phyloP scores from a whole-genome alignment of 2,329 filamentous ascomycete species.

The Hymenoscyphus repandus region DNA sequence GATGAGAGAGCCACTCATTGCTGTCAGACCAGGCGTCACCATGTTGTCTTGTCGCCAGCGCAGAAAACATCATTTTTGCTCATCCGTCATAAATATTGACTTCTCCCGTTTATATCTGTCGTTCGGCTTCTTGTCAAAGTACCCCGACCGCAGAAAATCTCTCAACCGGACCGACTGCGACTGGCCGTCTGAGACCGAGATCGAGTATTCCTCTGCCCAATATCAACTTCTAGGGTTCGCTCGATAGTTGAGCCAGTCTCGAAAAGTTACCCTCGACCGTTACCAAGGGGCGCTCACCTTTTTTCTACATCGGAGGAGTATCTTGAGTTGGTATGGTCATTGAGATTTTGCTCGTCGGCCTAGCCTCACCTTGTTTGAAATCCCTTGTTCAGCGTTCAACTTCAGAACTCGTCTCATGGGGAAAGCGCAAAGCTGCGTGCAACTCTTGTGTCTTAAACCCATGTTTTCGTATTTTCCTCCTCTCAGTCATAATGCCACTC shows the following conservation, averaged over 20 bases:
- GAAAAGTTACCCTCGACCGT: neutral
- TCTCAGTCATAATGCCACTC: conserved; percentile 21
- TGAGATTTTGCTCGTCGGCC: neutral
- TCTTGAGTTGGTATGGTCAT: neutral
- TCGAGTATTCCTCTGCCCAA: conserved; percentile 18
- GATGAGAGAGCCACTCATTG: conserved; percentile 14
- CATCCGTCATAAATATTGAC: neutral
- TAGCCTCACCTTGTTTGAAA: neutral
- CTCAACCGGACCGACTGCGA: conserved; percentile 9
- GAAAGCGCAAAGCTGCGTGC: conserved; percentile 24
- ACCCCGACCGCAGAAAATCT: neutral
- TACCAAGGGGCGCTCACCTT: neutral
- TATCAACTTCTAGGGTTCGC: conserved; percentile 16
- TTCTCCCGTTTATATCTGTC: neutral
- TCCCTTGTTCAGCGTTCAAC: neutral
- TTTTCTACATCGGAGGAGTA: neutral
- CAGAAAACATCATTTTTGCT: conserved; percentile 11
- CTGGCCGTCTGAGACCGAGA: conserved; percentile 12
- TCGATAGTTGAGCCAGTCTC: conserved; percentile 7
- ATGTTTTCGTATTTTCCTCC: conserved; percentile 2
- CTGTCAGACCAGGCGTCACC: conserved; percentile 22
- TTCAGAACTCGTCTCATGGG: neutral
- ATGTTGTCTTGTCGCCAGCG: conserved; percentile 12
- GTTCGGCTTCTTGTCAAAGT: neutral
- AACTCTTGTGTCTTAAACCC: neutral